A percentile compares a stretch with the other conserved stretches of the same genome.
These are phyloP conservation scores for Xylaria sp. DNA, from an alignment of 2,329 filamentous ascomycete species.

Conservation along the genomic window DNA sequence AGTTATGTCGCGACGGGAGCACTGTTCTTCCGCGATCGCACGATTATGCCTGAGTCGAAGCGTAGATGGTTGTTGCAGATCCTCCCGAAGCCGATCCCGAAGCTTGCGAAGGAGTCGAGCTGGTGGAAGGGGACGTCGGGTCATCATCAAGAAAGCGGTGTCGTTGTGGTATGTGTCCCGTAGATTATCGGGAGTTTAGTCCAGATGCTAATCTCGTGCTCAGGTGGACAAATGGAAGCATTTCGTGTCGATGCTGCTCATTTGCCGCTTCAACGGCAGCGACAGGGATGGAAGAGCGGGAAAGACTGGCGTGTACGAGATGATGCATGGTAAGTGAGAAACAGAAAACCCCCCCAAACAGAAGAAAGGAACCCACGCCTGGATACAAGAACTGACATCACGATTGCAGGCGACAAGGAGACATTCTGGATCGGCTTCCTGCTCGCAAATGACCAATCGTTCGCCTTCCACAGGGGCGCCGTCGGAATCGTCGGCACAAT, in stretches of 20 bases:
- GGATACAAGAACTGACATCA: neutral
- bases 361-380: neutral
- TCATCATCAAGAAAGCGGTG: constrained; percentile 42
- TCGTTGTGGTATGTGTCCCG: constrained; percentile 35
- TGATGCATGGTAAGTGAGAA: constrained; percentile 38
- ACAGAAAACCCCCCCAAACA: neutral
- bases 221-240: constrained; percentile 40
- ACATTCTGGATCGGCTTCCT: constrained; percentile 47
- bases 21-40: constrained; percentile 42
- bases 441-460: constrained; percentile 38
- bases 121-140: constrained; percentile 36
- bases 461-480: constrained; percentile 40
- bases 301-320: constrained; percentile 40
- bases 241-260: constrained; percentile 39
- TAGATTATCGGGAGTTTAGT: neutral
- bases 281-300: constrained; percentile 39
- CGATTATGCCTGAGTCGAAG: constrained; percentile 37
- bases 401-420: constrained; percentile 39
- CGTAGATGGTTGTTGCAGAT: constrained; percentile 38
- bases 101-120: constrained; percentile 34
- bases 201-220: neutral
- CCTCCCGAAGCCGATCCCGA: constrained; percentile 39
- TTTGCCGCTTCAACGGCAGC: constrained; percentile 39
- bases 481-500: constrained; percentile 33
- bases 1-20: constrained; percentile 39